Base-by-base conservation (phyloP, 2,329 filamentous ascomycete genomes). In the Fusarium brachygibbosum region DNA sequence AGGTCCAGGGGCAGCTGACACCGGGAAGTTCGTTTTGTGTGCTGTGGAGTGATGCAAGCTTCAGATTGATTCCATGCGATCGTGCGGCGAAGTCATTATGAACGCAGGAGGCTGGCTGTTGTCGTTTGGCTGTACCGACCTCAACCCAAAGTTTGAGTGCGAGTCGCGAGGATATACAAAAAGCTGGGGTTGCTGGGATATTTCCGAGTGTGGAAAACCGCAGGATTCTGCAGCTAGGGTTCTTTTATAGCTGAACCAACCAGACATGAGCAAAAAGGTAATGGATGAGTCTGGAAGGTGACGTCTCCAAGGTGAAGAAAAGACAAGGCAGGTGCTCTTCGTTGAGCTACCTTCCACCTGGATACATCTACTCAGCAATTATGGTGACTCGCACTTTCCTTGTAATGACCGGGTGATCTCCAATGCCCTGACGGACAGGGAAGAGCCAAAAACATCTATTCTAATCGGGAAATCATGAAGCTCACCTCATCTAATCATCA, bases 271-370 rank as follows among this genome's bases (percentile, higher is more conserved):
- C 34, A 40, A 12, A 17, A 53, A 66, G 58, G 49, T 61, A n/a
- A n/a, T n/a, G n/a, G 63, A 65, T 50, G 50, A 62, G 55, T 65
- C 67, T 58, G 19, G 55, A 71, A 52, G 32, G 56, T 71, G 68
- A 71, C 68, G 64, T 71, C 61, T 58, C 46, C 25, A 25, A 50
- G 51, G 48, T 56, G 41, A 63, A 53, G 55, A 35, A 50, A 48
- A 52, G 28, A 35, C 48, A 37, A 55, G 48, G 23, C 31, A 50
- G 16, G 40, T 38, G 35, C 37, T 29, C 29, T 21, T 49, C n/a
- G 25, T 44, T 29, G 13, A 48, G 37, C 51, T 38, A 17, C 59
- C 41, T 61, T 32, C n/a, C 14, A 17, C n/a, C 16, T 38, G 12
- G 8, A 38, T 38, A 11, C 21, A 25, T 11, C 14, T 16, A 25